Conservation (phyloP, 192 early-diverging fungal species). For the Coemansia sp. region DNA sequence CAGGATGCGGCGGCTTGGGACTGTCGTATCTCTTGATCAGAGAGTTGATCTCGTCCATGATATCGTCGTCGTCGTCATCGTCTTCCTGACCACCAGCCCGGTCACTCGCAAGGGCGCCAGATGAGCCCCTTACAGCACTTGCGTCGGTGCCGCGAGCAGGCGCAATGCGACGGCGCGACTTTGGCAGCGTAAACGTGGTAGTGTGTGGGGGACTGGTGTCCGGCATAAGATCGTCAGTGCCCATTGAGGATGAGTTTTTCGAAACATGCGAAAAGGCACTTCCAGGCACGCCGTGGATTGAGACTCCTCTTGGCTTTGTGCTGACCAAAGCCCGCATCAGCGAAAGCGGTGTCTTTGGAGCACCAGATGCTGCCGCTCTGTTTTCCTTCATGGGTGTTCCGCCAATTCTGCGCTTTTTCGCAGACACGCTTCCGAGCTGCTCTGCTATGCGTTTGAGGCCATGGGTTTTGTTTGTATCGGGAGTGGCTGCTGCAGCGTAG, state of each 20-base stretch:
- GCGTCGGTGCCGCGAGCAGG: neutral
- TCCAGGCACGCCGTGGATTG: conserved; percentile 14
- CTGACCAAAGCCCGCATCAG: conserved; percentile 39
- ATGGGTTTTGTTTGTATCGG: neutral
- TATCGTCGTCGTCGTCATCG: conserved; percentile 47
- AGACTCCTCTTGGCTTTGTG: conserved; percentile 5
- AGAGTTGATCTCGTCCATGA: conserved; percentile 44
- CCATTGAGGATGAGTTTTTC: conserved; percentile 46
- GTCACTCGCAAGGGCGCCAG: no score
- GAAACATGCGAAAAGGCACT: conserved; percentile 33
- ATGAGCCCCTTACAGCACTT: neutral
- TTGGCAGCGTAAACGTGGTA: conserved; percentile 40
- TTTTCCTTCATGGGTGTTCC: conserved; percentile 24
- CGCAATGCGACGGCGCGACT: conserved; percentile 31
- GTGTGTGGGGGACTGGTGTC: conserved; percentile 51
- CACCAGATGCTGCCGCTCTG: neutral
- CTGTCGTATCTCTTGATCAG: conserved; percentile 45
- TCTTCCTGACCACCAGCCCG: conserved; percentile 2
- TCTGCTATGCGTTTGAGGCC: conserved; percentile 45
- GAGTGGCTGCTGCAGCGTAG: neutral
- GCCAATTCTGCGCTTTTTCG: conserved; percentile 18
- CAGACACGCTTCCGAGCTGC: conserved; percentile 27
- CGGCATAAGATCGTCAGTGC: conserved; percentile 45
- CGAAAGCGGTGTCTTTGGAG: conserved; percentile 35
- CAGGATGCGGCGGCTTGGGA: conserved; percentile 1